Evolutionary conservation across 345 rosid species (phyloP).

Genomic region (Aegle marmelos): DNA sequence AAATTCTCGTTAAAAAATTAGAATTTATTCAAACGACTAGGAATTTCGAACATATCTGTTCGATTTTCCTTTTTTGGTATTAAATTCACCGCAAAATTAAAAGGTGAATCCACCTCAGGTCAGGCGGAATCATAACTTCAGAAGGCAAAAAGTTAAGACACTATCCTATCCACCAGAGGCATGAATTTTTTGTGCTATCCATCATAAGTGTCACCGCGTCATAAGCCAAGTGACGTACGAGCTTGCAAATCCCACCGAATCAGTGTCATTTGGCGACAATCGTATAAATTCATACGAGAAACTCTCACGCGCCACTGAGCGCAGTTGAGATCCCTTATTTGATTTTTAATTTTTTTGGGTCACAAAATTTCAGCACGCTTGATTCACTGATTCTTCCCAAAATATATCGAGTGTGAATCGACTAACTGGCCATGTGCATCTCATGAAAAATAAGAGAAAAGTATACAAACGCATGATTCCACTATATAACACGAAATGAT

Average conservation of each 20-base stretch:
- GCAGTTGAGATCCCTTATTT: no score
- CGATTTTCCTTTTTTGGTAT: not conserved
- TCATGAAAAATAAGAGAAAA: no score
- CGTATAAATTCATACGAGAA: no score
- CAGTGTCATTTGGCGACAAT: not conserved
- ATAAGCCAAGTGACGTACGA: not conserved
- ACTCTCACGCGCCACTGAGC: not conserved
- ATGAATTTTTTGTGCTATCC: not conserved
- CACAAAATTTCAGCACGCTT: no score
- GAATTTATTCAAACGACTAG: not conserved
- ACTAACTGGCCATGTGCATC: no score
- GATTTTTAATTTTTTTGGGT: no score
- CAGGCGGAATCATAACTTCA: not conserved
- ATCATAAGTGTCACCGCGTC: not conserved
- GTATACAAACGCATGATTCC: not conserved
- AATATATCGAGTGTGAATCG: no score
- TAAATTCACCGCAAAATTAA: not conserved
- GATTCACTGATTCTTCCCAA: no score
- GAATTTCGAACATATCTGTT: no score
- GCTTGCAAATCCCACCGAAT: no score
- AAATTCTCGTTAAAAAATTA: no score
- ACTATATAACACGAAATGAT: no score
- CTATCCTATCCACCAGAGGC: not conserved
- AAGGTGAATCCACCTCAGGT: not conserved
- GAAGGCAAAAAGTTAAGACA: not conserved